phyloP scores from a whole-genome alignment of 805 yeast genomes.

The Ogataea ganodermae region DNA sequence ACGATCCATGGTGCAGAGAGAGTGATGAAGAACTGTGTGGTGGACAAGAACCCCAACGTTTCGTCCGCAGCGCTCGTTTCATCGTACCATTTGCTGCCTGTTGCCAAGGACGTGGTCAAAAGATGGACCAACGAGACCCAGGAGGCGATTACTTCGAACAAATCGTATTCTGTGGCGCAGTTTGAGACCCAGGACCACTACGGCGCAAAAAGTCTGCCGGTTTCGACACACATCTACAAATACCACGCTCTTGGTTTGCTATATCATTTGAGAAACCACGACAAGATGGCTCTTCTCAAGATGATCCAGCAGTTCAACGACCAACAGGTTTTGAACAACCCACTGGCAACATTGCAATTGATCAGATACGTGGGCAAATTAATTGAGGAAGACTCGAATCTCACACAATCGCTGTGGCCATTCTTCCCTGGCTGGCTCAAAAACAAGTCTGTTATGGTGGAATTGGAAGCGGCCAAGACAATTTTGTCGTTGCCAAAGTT shows the following conservation, averaged over 20 bases:
- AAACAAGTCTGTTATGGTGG: slow-evolving; percentile 86
- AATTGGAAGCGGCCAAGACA: slow-evolving; percentile 86
- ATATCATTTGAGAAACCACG: slow-evolving; percentile 85
- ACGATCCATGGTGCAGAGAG: slow-evolving; percentile 95
- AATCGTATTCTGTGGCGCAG: slow-evolving; percentile 51
- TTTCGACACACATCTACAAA: slow-evolving; percentile 81
- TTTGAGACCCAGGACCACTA: slow-evolving; percentile 57
- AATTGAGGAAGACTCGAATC: slow-evolving; percentile 67
- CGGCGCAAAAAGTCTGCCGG: slow-evolving; percentile 56
- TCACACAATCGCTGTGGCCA: slow-evolving; percentile 60
- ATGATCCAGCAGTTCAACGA: slow-evolving; percentile 74
- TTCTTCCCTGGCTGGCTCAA: slow-evolving; percentile 69
- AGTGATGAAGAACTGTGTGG: slow-evolving; percentile 87
- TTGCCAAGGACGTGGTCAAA: slow-evolving; percentile 87
- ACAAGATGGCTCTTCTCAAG: slow-evolving; percentile 90
- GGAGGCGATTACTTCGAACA: slow-evolving; percentile 76
- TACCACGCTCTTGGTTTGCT: slow-evolving; percentile 94
- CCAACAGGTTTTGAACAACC: slow-evolving; percentile 65
- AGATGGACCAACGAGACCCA: slow-evolving; percentile 94
- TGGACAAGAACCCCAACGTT: slow-evolving; percentile 83
- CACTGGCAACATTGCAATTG: slow-evolving; percentile 82
- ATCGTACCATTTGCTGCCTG: slow-evolving; percentile 85
- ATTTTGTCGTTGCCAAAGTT: slow-evolving; percentile 58
- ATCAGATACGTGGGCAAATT: slow-evolving; percentile 79
- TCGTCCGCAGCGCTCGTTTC: slow-evolving; percentile 94